Evolutionary conservation across 2,329 filamentous ascomycete species (phyloP).

Genomic region (Diplodia corticola): DNA sequence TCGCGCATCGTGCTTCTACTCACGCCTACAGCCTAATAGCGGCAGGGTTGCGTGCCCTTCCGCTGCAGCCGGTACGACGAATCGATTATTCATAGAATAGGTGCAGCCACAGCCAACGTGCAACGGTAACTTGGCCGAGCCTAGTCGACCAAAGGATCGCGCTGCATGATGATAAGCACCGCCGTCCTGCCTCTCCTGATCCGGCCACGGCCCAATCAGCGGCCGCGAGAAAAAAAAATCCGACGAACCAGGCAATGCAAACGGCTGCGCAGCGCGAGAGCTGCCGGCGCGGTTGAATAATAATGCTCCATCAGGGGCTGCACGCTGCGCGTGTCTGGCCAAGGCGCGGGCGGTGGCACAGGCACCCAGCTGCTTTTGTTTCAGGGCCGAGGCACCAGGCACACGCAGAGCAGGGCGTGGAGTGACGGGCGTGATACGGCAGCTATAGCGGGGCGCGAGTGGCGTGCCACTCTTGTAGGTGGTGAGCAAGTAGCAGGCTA

Average conservation of each 20-base stretch:
- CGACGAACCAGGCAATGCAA: slow-evolving; percentile 17
- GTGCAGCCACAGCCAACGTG: slow-evolving; percentile 21
- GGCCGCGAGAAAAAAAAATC: neutral
- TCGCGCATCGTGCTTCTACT: slow-evolving; percentile 17
- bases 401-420: slow-evolving; percentile 14
- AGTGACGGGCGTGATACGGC: slow-evolving; percentile 17
- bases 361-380: slow-evolving; percentile 2
- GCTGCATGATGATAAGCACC: slow-evolving; percentile 22
- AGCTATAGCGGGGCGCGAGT: slow-evolving; percentile 16
- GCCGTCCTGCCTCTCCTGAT: slow-evolving; percentile 16
- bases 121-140: slow-evolving; percentile 20
- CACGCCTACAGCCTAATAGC: slow-evolving; percentile 22
- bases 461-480: neutral
- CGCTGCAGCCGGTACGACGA: slow-evolving; percentile 20
- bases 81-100: slow-evolving; percentile 22
- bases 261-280: neutral
- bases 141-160: slow-evolving; percentile 19
- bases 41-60: slow-evolving; percentile 19
- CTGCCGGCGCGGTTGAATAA: neutral
- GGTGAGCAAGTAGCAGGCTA: neutral
- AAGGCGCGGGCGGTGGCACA: neutral
- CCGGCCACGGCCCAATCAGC: slow-evolving; percentile 15
- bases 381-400: slow-evolving; percentile 3
- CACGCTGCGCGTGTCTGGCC: slow-evolving; percentile 15
- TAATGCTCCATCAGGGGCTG: slow-evolving; percentile 18